These are phyloP conservation scores for Phytophthora fragariaefolia DNA, from an alignment of 352 stramenopile species.

Conservation along the genomic window DNA sequence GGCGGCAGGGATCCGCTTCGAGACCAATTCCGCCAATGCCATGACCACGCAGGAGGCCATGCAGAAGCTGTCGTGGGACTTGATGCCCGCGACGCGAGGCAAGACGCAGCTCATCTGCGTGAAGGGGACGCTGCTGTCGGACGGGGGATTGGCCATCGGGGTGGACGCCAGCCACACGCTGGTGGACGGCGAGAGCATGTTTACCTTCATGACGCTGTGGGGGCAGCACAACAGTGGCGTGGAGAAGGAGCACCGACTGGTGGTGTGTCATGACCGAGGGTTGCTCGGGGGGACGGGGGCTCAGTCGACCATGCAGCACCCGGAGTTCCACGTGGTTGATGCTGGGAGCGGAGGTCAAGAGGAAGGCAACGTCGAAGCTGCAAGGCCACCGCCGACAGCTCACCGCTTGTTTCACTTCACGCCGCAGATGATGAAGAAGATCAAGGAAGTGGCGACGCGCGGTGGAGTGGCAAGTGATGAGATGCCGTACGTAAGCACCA, in stretches of 20 bases:
- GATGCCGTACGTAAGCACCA: conserved; percentile 53
- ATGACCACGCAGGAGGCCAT: conserved; percentile 52
- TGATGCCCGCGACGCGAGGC: conserved; percentile 35
- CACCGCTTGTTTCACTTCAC: conserved; percentile 58
- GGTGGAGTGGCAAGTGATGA: background rate
- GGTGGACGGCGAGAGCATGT: conserved; percentile 57
- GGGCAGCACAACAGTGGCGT: conserved; percentile 56
- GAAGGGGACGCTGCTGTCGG: conserved; percentile 51
- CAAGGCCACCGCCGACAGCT: conserved; percentile 32
- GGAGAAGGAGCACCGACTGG: conserved; percentile 25
- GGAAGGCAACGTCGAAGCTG: background rate
- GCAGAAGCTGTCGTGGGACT: conserved; percentile 32
- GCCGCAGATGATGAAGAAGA: conserved; percentile 44
- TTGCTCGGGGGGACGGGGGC: conserved; percentile 35
- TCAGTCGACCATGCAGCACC: conserved; percentile 36
- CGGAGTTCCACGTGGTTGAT: conserved; percentile 48
- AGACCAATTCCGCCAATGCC: conserved; percentile 17
- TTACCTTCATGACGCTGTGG: conserved; percentile 74
- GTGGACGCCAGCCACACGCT: conserved; percentile 52
- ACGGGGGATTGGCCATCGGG: conserved; percentile 57
- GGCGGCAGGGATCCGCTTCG: conserved; percentile 45
- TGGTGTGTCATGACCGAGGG: conserved; percentile 50
- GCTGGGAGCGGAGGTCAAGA: background rate
- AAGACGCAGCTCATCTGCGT: conserved; percentile 38
- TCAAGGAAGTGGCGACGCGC: conserved; percentile 42